phyloP scores from a whole-genome alignment of 352 stramenopile species.

The Pythium sp. region DNA sequence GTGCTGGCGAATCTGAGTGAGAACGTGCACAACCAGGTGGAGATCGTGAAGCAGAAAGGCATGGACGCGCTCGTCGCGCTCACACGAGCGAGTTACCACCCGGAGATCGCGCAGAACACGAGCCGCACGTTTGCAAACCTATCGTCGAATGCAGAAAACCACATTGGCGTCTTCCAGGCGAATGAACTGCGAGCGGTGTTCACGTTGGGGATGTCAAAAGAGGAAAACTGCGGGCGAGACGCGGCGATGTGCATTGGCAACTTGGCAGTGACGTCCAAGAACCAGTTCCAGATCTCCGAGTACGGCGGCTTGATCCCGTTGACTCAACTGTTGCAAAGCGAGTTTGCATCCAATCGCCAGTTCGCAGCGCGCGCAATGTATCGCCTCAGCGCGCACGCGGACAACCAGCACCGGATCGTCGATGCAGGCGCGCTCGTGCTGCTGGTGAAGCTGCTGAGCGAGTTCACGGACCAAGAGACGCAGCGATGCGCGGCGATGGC shows the following conservation, averaged over 20 bases:
- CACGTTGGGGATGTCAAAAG: conserved; percentile 54
- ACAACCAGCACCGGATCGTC: conserved; percentile 89
- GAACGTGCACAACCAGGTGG: conserved; percentile 88
- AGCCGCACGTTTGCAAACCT: conserved; percentile 90
- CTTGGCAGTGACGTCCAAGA: conserved; percentile 88
- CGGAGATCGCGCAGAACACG: conserved; percentile 84
- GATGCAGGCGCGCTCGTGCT: conserved; percentile 74
- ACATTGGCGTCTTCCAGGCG: conserved; percentile 81
- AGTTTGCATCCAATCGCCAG: conserved; percentile 70
- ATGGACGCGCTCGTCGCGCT: conserved; percentile 70
- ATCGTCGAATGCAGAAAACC: conserved; percentile 92
- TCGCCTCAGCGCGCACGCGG: conserved; percentile 75
- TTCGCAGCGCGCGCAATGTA: conserved; percentile 89
- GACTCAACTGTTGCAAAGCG: conserved; percentile 67
- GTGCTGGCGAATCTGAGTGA: conserved; percentile 91
- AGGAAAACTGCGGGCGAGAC: conserved; percentile 90
- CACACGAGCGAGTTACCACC: conserved; percentile 52
- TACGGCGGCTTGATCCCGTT: conserved; percentile 85
- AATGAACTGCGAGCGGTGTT: conserved; percentile 82
- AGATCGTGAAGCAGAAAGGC: conserved; percentile 77
- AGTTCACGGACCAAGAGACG: conserved; percentile 52
- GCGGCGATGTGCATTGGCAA: conserved; percentile 93
- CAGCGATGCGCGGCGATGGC: conserved; percentile 81
- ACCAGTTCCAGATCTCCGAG: conserved; percentile 87
- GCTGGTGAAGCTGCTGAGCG: conserved; percentile 68